phyloP scores from a whole-genome alignment of 2,329 filamentous ascomycete genomes.

The Pestalotiopsis fici region DNA sequence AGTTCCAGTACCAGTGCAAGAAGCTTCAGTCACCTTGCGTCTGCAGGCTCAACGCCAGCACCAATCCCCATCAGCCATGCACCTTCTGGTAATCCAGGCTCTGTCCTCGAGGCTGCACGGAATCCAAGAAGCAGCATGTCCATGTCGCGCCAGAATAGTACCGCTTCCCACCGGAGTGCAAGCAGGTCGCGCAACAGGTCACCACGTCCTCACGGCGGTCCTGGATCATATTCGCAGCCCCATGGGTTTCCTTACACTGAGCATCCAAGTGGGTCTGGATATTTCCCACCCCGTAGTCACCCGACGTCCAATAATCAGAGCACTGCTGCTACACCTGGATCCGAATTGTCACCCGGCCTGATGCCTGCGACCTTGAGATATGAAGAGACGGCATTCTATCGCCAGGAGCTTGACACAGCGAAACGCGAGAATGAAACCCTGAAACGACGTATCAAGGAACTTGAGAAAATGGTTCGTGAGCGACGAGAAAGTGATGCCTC shows the following conservation, averaged over 20 bases:
- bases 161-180: slow-evolving; percentile 53
- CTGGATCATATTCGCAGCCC: slow-evolving; percentile 48
- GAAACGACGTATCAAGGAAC: slow-evolving; percentile 61
- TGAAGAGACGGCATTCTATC: slow-evolving; percentile 62
- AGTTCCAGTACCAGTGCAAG: slow-evolving; percentile 56
- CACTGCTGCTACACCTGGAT: slow-evolving; percentile 40
- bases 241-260: slow-evolving; percentile 39
- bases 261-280: slow-evolving; percentile 18
- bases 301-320: slow-evolving; percentile 39
- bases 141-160: slow-evolving; percentile 54
- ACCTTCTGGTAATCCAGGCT: slow-evolving; percentile 34
- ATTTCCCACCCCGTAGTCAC: slow-evolving; percentile 32
- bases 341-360: slow-evolving; percentile 53
- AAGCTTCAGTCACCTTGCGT: slow-evolving; percentile 46
- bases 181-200: slow-evolving; percentile 45
- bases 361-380: slow-evolving; percentile 60
- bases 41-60: slow-evolving; percentile 37
- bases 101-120: slow-evolving; percentile 46
- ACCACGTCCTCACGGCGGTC: slow-evolving; percentile 33
- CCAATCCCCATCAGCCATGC: slow-evolving; percentile 28
- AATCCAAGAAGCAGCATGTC: slow-evolving; percentile 43
- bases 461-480: slow-evolving; percentile 58
- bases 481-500: slow-evolving; percentile 43
- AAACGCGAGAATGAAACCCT: slow-evolving; percentile 66
- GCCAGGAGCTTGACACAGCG: slow-evolving; percentile 60